Evolutionary conservation across 2,329 filamentous ascomycete genomes (phyloP).

Genomic region (Ophiostoma pallidulum): DNA sequence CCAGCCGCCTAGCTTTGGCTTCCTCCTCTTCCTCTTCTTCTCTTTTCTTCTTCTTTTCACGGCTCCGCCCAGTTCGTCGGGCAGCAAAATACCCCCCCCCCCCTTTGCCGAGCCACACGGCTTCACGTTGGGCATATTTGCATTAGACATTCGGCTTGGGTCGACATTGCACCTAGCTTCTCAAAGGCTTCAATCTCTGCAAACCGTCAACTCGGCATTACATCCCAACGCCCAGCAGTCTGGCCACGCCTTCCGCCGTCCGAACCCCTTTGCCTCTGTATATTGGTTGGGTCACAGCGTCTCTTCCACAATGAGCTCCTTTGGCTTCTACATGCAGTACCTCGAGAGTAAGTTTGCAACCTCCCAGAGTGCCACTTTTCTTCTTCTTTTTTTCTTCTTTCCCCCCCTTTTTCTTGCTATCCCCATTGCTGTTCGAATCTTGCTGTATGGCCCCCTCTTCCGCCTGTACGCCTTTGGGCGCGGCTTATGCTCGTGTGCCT

Average conservation of each 20-base stretch:
- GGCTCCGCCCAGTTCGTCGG: not conserved
- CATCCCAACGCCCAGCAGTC: not conserved
- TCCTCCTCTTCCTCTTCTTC: not conserved
- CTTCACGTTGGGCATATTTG: slow-evolving; percentile 45
- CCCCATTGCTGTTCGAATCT: slow-evolving; percentile 1
- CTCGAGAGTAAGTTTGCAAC: slow-evolving; percentile 56
- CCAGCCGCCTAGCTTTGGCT: no score
- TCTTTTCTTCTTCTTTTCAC: not conserved
- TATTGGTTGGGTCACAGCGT: slow-evolving; percentile 21
- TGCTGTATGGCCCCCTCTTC: no score
- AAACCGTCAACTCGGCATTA: no score
- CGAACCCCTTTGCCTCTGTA: not conserved
- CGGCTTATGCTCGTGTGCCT: no score
- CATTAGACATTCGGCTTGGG: slow-evolving; percentile 25
- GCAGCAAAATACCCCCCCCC: slow-evolving; percentile 1
- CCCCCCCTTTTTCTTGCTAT: no score
- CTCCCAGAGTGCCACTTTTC: slow-evolving; percentile 15
- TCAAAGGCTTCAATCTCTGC: no score
- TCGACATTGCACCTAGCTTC: no score
- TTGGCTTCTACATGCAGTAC: slow-evolving; percentile 62
- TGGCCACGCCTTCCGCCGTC: not conserved
- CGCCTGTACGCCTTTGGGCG: no score
- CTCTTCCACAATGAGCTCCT: slow-evolving; percentile 40
- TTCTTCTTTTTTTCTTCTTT: slow-evolving; percentile 18
- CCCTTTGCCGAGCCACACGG: not conserved